phyloP scores from a whole-genome alignment of 179 eudicot genomes.

The Monotropa hypopitys region DNA sequence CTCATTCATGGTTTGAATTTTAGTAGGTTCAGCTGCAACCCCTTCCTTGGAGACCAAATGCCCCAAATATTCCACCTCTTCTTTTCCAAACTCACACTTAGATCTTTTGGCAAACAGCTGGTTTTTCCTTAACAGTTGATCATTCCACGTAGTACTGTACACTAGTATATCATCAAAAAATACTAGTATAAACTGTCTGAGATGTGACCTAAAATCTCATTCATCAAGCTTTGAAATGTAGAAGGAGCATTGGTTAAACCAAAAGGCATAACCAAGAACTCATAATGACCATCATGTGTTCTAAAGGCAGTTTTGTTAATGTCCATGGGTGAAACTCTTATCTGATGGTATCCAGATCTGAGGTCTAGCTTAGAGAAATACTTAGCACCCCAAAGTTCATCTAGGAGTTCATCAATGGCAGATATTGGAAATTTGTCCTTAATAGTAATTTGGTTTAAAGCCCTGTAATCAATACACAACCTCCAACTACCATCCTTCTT shows the following conservation, averaged over 20 bases:
- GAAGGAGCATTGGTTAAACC: background rate
- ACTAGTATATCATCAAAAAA: background rate
- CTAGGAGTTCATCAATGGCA: too few relatives aligned
- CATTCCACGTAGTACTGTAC: background rate
- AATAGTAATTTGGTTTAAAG: too few relatives aligned
- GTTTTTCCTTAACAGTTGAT: background rate
- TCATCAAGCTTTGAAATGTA: background rate
- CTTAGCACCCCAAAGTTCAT: too few relatives aligned
- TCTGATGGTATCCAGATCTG: too few relatives aligned
- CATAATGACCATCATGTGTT: constrained; percentile 3
- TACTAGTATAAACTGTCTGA: background rate
- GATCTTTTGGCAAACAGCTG: background rate
- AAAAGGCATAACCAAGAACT: background rate
- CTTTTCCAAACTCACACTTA: background rate
- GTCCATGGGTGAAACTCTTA: background rate
- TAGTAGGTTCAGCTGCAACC: too few relatives aligned
- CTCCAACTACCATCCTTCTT: too few relatives aligned
- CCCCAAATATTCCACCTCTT: background rate
- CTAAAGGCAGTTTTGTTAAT: background rate
- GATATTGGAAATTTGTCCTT: too few relatives aligned
- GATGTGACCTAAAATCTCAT: background rate
- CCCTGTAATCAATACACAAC: too few relatives aligned
- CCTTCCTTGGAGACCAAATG: background rate
- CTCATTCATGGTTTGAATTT: too few relatives aligned
- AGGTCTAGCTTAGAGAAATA: too few relatives aligned